A percentile compares a stretch with the other conserved stretches of the same genome.
Evolutionary conservation across 2,329 filamentous ascomycete species (phyloP).

Genomic region (Hypoxylon sp.): DNA sequence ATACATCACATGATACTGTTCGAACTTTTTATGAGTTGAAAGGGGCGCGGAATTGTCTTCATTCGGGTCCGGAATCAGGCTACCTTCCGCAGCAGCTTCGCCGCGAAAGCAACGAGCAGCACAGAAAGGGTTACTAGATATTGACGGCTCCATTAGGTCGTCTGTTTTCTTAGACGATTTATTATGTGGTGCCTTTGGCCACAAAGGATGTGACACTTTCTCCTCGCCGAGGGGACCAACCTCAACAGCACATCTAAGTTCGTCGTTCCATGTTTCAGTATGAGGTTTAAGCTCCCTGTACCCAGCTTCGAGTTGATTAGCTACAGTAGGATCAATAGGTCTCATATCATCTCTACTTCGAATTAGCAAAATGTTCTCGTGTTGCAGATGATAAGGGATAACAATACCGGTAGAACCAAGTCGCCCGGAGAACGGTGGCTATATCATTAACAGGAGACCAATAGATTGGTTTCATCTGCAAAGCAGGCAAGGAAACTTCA

Average conservation of each 20-base stretch:
- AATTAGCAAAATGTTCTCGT: slow-evolving; percentile 21
- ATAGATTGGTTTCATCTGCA: slow-evolving; percentile 96
- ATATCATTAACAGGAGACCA: slow-evolving; percentile 96
- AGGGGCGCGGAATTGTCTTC: slow-evolving; percentile 56
- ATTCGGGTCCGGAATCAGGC: slow-evolving; percentile 46
- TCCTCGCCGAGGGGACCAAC: slow-evolving; percentile 91
- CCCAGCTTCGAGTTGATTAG: slow-evolving; percentile 92
- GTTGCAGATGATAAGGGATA: not conserved
- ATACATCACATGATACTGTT: slow-evolving; percentile 86
- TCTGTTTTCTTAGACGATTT: slow-evolving; percentile 52
- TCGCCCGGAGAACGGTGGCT: slow-evolving; percentile 82
- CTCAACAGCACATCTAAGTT: slow-evolving; percentile 88
- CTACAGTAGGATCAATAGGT: slow-evolving; percentile 84
- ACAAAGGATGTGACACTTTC: slow-evolving; percentile 86
- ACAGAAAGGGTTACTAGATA: slow-evolving; percentile 68
- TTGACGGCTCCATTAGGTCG: slow-evolving; percentile 53
- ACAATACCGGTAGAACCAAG: slow-evolving; percentile 88
- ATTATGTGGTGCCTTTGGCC: slow-evolving; percentile 72
- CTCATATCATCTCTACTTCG: slow-evolving; percentile 80
- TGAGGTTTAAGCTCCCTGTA: slow-evolving; percentile 88
- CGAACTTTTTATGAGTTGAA: slow-evolving; percentile 69
- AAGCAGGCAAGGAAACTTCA: slow-evolving; percentile 82
- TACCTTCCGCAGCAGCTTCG: slow-evolving; percentile 68
- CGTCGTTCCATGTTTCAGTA: slow-evolving; percentile 92
- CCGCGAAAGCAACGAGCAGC: slow-evolving; percentile 70